Conservation (phyloP, 2,329 filamentous ascomycete species). For the Pestalotiopsis sp. region DNA sequence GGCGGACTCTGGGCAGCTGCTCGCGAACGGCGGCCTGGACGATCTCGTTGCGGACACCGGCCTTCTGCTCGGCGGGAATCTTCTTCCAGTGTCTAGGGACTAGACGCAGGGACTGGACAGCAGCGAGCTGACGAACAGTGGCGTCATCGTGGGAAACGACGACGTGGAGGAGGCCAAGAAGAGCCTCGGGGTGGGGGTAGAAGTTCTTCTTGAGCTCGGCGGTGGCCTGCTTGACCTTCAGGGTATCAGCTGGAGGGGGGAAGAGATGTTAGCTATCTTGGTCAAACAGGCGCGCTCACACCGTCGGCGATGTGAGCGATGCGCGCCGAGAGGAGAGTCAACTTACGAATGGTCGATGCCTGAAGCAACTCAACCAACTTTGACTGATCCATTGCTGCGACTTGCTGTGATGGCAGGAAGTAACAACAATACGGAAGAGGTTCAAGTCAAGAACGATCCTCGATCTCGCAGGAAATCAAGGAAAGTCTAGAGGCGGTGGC, state of each 20-base stretch:
- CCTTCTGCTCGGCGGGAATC: constrained; percentile 75
- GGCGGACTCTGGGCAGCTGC: constrained; percentile 73
- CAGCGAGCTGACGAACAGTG: constrained; percentile 83
- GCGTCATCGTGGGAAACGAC: constrained; percentile 75
- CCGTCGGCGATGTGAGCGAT: not conserved
- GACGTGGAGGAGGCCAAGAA: constrained; percentile 86
- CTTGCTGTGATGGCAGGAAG: not conserved
- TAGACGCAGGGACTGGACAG: constrained; percentile 84
- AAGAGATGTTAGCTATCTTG: constrained; percentile 33
- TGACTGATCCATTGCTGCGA: constrained; percentile 71
- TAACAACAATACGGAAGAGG: constrained; percentile 8
- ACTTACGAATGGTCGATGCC: constrained; percentile 82
- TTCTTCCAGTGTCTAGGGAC: constrained; percentile 84
- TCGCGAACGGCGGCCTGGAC: constrained; percentile 84
- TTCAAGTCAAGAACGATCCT: constrained; percentile 3
- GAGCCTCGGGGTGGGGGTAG: constrained; percentile 82
- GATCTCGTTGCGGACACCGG: constrained; percentile 77
- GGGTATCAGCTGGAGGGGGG: constrained; percentile 72
- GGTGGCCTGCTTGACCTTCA: constrained; percentile 87
- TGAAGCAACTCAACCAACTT: constrained; percentile 85
- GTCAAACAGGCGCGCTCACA: not conserved
- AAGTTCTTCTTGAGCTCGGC: constrained; percentile 90
- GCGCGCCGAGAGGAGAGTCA: constrained; percentile 25
- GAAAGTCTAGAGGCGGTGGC: not conserved
- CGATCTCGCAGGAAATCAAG: constrained; percentile 6